Conservation (phyloP, 2,329 filamentous ascomycete species). For the Aspergillus aculeatus region DNA sequence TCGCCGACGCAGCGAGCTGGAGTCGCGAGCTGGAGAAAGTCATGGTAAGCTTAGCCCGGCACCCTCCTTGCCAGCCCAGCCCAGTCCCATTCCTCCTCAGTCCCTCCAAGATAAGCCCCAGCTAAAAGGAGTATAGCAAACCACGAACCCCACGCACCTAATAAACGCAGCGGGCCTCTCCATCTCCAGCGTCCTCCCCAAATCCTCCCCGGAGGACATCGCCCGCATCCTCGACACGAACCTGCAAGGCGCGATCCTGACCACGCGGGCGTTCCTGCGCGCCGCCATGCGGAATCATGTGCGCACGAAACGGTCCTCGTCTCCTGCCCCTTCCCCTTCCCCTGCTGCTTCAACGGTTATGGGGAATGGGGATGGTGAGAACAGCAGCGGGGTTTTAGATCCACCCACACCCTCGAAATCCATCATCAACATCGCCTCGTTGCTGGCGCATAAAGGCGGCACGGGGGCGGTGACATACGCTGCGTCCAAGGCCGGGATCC, state of each 20-base stretch:
- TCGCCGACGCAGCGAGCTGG: constrained; percentile 36
- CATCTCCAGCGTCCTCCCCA: constrained; percentile 63
- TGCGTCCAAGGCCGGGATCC: constrained; percentile 75
- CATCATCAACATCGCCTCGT: constrained; percentile 79
- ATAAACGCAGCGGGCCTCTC: constrained; percentile 78
- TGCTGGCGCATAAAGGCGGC: constrained; percentile 69
- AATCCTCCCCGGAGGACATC: constrained; percentile 53
- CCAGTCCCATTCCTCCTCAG: background rate
- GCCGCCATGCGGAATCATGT: constrained; percentile 34
- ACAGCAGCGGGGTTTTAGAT: too few relatives aligned
- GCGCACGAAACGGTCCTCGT: too few relatives aligned
- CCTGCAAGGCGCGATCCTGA: constrained; percentile 51
- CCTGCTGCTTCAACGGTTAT: too few relatives aligned
- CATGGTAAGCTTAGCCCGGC: constrained; percentile 30
- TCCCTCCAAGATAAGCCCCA: constrained; percentile 2
- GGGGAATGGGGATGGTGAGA: too few relatives aligned
- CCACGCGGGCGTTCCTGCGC: constrained; percentile 40
- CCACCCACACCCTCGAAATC: constrained; percentile 62
- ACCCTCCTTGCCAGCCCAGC: background rate
- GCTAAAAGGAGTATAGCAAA: constrained; percentile 19
- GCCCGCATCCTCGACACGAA: constrained; percentile 67
- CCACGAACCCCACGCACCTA: constrained; percentile 54
- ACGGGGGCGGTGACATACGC: constrained; percentile 71
- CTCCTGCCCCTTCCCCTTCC: too few relatives aligned
- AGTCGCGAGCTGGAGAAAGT: constrained; percentile 37